phyloP scores from a whole-genome alignment of 441 rosid species.

The Erodium moschatum region DNA sequence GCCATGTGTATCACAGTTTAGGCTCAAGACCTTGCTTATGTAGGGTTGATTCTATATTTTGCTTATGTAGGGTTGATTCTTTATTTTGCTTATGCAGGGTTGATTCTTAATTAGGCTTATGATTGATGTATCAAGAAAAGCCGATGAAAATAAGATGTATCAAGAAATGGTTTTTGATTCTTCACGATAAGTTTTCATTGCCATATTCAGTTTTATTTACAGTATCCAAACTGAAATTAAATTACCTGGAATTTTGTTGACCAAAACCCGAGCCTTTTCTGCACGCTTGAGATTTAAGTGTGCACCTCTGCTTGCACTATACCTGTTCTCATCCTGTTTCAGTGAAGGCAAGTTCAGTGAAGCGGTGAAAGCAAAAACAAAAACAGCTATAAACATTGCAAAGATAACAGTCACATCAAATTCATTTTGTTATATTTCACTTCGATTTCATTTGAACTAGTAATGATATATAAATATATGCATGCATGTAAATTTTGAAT shows the following conservation, averaged over 20 bases:
- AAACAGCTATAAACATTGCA: background rate
- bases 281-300: constrained; percentile 97
- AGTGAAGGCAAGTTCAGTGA: constrained; percentile 20
- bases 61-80: no score
- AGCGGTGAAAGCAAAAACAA: background rate
- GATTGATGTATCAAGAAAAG: no score
- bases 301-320: constrained; percentile 92
- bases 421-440: background rate
- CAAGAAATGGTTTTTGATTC: background rate
- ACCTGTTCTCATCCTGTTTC: constrained; percentile 90
- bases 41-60: no score
- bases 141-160: no score
- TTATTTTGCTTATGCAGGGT: no score
- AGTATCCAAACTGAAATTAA: background rate
- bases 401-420: background rate
- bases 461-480: constrained; percentile 11
- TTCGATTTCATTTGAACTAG: background rate
- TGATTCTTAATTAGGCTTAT: no score
- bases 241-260: constrained; percentile 90
- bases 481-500: background rate
- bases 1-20: no score
- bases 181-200: background rate
- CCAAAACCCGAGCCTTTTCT: constrained; percentile 81
- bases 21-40: no score
- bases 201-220: background rate